phyloP scores from a whole-genome alignment of 768 basidiomycete species.

The Terana coerulea region DNA sequence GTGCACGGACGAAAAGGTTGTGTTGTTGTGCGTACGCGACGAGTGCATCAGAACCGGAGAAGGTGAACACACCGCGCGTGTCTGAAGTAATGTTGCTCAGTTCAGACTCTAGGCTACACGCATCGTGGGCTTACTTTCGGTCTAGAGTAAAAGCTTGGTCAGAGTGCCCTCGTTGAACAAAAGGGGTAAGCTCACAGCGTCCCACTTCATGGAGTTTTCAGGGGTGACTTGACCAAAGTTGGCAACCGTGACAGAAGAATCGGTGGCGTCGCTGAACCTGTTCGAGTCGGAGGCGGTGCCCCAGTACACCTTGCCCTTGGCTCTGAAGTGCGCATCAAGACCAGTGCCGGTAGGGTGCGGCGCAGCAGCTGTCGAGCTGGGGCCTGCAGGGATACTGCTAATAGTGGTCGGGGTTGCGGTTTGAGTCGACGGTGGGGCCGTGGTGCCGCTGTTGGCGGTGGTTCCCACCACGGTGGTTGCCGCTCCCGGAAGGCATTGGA shows the following conservation, averaged over 20 bases:
- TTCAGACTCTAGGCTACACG: too few species aligned
- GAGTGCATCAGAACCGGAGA: conserved; percentile 27
- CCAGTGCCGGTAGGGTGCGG: conserved; percentile 22
- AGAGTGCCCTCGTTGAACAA: too few species aligned
- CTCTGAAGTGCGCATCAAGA: conserved; percentile 22
- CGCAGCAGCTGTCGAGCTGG: conserved; percentile 11
- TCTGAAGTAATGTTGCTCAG: conserved; percentile 11
- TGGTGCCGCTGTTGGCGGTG: too few species aligned
- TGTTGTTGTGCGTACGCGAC: conserved; percentile 28
- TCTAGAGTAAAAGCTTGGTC: too few species aligned
- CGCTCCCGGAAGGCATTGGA: conserved; percentile 29
- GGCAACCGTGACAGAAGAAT: conserved; percentile 21
- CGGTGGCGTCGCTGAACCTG: conserved; percentile 23
- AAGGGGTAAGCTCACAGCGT: conserved; percentile 23
- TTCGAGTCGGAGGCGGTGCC: conserved; percentile 28
- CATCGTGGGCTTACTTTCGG: conserved; percentile 20
- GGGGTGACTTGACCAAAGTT: conserved; percentile 31
- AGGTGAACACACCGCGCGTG: conserved; percentile 25
- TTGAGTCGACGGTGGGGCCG: too few species aligned
- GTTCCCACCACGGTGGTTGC: too few species aligned
- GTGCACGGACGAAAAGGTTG: conserved; percentile 28
- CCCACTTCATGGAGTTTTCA: conserved; percentile 34
- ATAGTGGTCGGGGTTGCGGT: too few species aligned
- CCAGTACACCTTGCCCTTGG: conserved; percentile 27
- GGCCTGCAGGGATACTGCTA: conserved; percentile 3